Base-by-base conservation (phyloP, 1,284 basidiomycete species). In the Microbotryum scabiosae region DNA sequence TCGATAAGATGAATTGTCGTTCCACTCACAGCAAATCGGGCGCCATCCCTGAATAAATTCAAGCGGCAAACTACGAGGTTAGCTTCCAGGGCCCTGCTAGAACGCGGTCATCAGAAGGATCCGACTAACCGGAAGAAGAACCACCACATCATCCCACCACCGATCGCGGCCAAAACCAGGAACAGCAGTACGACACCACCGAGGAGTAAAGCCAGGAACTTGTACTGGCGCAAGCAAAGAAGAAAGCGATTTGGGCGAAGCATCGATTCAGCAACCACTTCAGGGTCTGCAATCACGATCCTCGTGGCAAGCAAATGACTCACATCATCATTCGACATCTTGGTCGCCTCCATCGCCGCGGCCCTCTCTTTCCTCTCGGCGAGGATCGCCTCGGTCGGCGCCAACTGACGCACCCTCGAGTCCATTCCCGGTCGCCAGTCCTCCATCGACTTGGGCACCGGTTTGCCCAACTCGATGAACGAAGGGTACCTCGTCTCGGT, bases 401-500 rank as follows among this genome's bases (percentile, higher is more conserved):
- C 53, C 16, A 69, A 55, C 51, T 69, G 67, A 55, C 63, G 61
- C 63, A 69, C 63, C 20, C 67, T 52, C 3, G 63, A 63, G 44
- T 69, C 67, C 52, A 46, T 56, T 7, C 67, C 67, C 3, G 63
- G 61, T 21, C 30, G 41, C 65, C 65, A 69, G 44, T 69, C 65
- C 4, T 61, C 61, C 14, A 21, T 26, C 36, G 65, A 61, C 16
- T 41, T 51, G 5, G 65, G 65, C n/a, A 67, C 51, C 5, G 58
- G 61, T 45, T 54, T 30, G 41, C 67, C 65, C 21, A 62, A 44
- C 25, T 43, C 18, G 32, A 69, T 60, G 65, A 64, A 72, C 20
- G 70, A 71, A 6, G 71, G 71, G 61, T 69, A 72, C 32, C 70
- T 61, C n/a, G 67, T 65, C 57, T 96, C 91, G 65, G 80, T 84